Evolutionary conservation across 2,329 filamentous ascomycete genomes (phyloP), one percentile per base, ranked within the genome.

Genomic region (Paracorniculantispora psalliotae): DNA sequence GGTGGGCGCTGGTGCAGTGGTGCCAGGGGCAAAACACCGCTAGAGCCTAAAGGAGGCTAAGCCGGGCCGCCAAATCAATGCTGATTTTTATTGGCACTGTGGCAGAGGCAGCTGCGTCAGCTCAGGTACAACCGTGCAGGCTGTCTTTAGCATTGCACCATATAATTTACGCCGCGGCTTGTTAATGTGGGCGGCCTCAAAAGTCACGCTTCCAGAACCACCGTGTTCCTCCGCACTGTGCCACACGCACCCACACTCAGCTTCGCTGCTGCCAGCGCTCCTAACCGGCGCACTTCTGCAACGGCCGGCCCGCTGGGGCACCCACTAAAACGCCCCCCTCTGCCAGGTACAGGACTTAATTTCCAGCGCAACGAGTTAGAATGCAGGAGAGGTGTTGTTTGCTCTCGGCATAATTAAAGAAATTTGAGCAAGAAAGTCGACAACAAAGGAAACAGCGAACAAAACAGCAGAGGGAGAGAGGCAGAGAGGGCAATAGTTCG

Each of bases 151-250:
- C 43, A 21, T 30, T 6, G 12, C 30, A 33, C 12, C 6, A 12
- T 12, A 6, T 33, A 33, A n/a, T 12, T 33, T 6, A 6, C 30
- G 30, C 30, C 30, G 30, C 30, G 6, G 6, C 30, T 33, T 33
- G 30, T 12, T 56, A 37, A 37, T 39, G 53, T 10, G n/a, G 12
- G 33, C 4, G 26, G 10, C 19, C 10, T 8, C 12, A 8, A n/a
- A 46, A 17, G 47, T 58, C 19, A 5, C 39, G 56, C 7, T 58
- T n/a, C 48, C 48, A 58, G 48, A 58, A 51, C 54, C 54, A 57
- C 54, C 30, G 54, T 57, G 13, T 5, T 17, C 30, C 15, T 3
- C 30, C 33, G 19, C 44, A 57, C 54, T 49, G 46, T 57, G 10
- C n/a, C 5, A 7, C 7, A 12, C 15, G 12, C 53, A 43, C 33